Percentiles rank a stretch among this genome's conserved stretches.
Conservation (phyloP, 2,329 filamentous ascomycete species). For the Talaromyces sp. region DNA sequence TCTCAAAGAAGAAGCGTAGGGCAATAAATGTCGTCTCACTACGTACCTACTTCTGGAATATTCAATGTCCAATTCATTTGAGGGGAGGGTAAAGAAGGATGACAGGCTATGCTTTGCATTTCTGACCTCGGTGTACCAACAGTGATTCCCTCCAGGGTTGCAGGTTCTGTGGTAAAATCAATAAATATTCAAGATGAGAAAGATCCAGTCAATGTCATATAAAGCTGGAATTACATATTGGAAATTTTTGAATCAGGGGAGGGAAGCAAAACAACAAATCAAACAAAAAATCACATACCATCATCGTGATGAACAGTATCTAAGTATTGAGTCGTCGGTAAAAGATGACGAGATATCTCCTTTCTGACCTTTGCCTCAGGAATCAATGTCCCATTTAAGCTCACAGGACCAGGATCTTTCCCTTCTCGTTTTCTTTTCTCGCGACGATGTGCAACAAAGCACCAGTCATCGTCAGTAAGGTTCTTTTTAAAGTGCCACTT, state of each 20-base stretch:
- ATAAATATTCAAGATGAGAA: not conserved
- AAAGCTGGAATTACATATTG: too few relatives aligned
- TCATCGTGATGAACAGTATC: slow-evolving; percentile 1
- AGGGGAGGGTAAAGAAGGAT: not conserved
- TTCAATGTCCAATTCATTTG: not conserved
- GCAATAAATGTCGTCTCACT: not conserved
- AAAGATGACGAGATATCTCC: slow-evolving; percentile 16
- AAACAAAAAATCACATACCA: slow-evolving; percentile 9
- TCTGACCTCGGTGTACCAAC: slow-evolving; percentile 12
- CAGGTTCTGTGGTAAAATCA: slow-evolving; percentile 11
- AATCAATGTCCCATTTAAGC: slow-evolving; percentile 11
- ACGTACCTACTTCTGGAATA: not conserved
- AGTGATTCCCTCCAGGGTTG: slow-evolving; percentile 14
- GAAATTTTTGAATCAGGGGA: too few relatives aligned
- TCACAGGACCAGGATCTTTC: slow-evolving; percentile 14
- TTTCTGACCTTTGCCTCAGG: slow-evolving; percentile 18
- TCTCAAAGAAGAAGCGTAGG: not conserved
- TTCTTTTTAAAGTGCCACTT: slow-evolving; percentile 24
- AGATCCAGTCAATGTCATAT: too few relatives aligned
- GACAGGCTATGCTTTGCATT: slow-evolving; percentile 2
- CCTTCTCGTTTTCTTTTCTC: slow-evolving; percentile 16
- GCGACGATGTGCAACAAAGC: slow-evolving; percentile 14
- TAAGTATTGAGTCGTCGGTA: slow-evolving; percentile 10
- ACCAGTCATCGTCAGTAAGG: slow-evolving; percentile 16
- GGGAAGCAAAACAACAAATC: too few relatives aligned